Percentiles rank a stretch among this genome's conserved stretches.
These are phyloP conservation scores for Spergularia azorica DNA, from an alignment of 179 eudicot species.

Conservation along the genomic window DNA sequence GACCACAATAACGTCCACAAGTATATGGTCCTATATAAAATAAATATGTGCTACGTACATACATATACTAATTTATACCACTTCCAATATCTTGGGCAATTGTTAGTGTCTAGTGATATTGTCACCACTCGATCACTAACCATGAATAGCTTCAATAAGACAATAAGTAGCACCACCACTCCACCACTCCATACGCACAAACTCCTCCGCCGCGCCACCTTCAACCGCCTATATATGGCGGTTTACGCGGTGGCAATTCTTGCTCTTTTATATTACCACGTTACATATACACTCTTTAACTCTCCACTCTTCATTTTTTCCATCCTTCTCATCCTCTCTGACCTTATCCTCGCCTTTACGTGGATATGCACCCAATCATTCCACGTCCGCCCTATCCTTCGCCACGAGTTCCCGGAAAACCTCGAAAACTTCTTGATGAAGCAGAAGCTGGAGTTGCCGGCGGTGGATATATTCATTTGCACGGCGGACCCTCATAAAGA, in stretches of 20 bases:
- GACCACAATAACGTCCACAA: too few species aligned
- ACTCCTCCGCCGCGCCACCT: conserved; percentile 35
- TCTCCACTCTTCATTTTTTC: conserved; percentile 25
- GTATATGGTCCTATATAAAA: too few species aligned
- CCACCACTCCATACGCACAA: conserved; percentile 43
- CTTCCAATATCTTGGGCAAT: too few species aligned
- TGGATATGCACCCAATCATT: conserved; percentile 61
- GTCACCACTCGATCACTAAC: too few species aligned
- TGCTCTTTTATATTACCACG: conserved; percentile 55
- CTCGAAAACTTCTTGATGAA: conserved; percentile 24
- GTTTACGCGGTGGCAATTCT: conserved; percentile 49
- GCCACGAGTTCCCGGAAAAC: conserved; percentile 47
- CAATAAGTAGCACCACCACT: background rate
- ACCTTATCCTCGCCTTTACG: conserved; percentile 53
- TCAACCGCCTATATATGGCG: conserved; percentile 52
- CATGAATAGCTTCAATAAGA: conserved; percentile 21
- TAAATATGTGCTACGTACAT: too few species aligned
- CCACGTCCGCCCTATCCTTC: conserved; percentile 53
- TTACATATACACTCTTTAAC: conserved; percentile 27
- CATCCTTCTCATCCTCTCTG: conserved; percentile 45
- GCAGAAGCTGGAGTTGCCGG: conserved; percentile 33
- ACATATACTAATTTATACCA: too few species aligned
- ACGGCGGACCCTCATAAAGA: conserved; percentile 86
- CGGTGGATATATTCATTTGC: conserved; percentile 73
- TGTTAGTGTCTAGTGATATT: too few species aligned